Conservation (phyloP, 2,329 filamentous ascomycete species). For the Mollisia scopiformis region DNA sequence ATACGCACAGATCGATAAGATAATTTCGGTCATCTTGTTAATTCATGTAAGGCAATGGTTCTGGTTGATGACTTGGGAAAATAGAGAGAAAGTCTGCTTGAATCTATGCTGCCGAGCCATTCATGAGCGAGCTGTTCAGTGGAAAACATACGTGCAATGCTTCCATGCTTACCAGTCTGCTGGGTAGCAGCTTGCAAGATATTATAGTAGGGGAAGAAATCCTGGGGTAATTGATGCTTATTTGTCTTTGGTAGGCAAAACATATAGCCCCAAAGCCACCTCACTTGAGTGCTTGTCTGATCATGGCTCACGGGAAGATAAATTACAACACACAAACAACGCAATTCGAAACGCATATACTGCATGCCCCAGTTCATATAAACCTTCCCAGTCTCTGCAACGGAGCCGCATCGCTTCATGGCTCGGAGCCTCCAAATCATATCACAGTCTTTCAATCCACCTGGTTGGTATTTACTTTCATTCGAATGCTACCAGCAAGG, state of each 20-base stretch:
- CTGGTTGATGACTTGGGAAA: neutral
- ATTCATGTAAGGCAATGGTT: too few relatives aligned
- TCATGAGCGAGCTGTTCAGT: too few relatives aligned
- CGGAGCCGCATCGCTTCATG: neutral
- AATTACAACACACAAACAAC: neutral
- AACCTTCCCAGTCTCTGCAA: neutral
- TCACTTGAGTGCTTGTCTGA: neutral
- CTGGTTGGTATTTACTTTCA: slow-evolving; percentile 46
- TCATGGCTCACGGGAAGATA: neutral
- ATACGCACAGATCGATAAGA: too few relatives aligned
- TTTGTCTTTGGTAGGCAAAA: neutral
- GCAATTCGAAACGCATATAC: neutral
- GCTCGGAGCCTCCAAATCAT: neutral
- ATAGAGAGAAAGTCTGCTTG: neutral
- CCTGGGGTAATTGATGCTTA: too few relatives aligned
- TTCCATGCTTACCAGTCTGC: too few relatives aligned
- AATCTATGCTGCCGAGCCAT: too few relatives aligned
- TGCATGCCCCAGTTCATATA: neutral
- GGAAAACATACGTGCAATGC: too few relatives aligned
- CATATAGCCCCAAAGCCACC: neutral
- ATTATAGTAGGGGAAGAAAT: too few relatives aligned
- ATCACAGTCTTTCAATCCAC: slow-evolving; percentile 21
- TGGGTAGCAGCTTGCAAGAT: too few relatives aligned
- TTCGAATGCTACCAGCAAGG: slow-evolving; percentile 58
- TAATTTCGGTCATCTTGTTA: too few relatives aligned